Conservation (phyloP, 2,329 filamentous ascomycete species). For the Chaetomium globosum region DNA sequence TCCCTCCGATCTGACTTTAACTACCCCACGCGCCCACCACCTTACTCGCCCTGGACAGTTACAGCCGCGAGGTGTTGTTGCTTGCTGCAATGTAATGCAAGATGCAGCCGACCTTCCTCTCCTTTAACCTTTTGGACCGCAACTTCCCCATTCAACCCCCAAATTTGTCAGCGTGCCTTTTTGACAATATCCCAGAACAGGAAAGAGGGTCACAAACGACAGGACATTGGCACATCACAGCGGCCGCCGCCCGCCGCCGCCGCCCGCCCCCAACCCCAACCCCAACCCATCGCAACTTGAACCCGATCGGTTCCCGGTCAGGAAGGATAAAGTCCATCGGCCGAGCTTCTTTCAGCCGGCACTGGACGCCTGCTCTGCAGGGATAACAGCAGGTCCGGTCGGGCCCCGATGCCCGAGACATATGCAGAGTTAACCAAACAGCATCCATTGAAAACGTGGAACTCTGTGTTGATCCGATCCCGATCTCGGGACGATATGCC, state of each 20-base stretch:
- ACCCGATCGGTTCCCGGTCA: not conserved
- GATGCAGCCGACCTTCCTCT: not conserved
- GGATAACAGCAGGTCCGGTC: not conserved
- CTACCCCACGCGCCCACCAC: too few relatives aligned
- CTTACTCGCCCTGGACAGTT: not conserved
- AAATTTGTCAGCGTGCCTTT: not conserved
- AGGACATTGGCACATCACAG: not conserved
- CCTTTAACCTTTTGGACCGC: too few relatives aligned
- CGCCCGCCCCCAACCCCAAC: too few relatives aligned
- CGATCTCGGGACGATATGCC: not conserved
- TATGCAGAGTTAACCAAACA: not conserved
- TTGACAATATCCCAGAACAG: not conserved
- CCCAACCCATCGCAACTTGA: not conserved
- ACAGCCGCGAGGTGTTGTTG: not conserved
- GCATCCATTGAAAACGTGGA: not conserved
- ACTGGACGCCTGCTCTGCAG: too few relatives aligned
- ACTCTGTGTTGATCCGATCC: not conserved
- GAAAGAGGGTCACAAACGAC: not conserved
- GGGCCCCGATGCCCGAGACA: conserved; percentile 5
- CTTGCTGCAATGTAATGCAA: not conserved
- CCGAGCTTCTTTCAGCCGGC: not conserved
- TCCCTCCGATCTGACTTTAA: too few relatives aligned
- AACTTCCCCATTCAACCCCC: not conserved
- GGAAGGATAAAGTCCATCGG: not conserved
- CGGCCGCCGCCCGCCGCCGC: too few relatives aligned